phyloP scores from a whole-genome alignment of 176 grass and related monocot genomes.

The Calamus simplicifolius region DNA sequence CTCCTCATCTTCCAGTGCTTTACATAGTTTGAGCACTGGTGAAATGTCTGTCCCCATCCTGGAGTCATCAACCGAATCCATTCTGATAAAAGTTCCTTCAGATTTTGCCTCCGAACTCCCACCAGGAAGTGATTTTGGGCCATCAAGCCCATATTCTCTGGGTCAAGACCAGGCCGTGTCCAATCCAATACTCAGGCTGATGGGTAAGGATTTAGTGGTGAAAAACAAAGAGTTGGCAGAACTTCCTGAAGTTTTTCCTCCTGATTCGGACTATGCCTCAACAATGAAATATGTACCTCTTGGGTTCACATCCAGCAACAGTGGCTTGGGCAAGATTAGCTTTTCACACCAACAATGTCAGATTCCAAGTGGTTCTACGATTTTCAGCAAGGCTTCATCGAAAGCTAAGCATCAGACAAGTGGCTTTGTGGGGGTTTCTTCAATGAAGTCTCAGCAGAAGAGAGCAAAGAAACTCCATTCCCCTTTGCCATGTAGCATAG shows the following conservation, averaged over 20 bases:
- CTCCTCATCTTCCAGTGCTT: constrained; percentile 65
- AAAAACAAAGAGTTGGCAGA: constrained; percentile 63
- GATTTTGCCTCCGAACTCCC: constrained; percentile 25
- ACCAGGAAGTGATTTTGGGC: constrained; percentile 19
- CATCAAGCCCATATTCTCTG: constrained; percentile 33
- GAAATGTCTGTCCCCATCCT: constrained; percentile 28
- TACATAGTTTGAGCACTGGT: constrained; percentile 36
- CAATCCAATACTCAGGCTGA: constrained; percentile 75
- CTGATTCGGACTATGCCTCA: constrained; percentile 32
- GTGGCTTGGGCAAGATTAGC: neutral
- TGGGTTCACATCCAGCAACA: constrained; percentile 24
- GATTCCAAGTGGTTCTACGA: constrained; percentile 27
- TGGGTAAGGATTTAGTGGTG: constrained; percentile 93
- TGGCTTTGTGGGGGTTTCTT: constrained; percentile 21
- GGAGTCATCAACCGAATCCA: constrained; percentile 33
- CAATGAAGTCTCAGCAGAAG: constrained; percentile 28
- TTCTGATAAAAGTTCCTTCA: constrained; percentile 21
- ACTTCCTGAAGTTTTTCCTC: constrained; percentile 17
- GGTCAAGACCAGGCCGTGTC: constrained; percentile 48
- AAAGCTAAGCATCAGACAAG: constrained; percentile 12
- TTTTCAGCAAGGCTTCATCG: constrained; percentile 25
- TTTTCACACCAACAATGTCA: constrained; percentile 18
- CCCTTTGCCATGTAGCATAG: no score
- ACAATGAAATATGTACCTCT: constrained; percentile 38
- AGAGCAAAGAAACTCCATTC: constrained; percentile 27